These are phyloP conservation scores for Septoria petroselini DNA, from an alignment of 2,329 filamentous ascomycete species.

Conservation along the genomic window DNA sequence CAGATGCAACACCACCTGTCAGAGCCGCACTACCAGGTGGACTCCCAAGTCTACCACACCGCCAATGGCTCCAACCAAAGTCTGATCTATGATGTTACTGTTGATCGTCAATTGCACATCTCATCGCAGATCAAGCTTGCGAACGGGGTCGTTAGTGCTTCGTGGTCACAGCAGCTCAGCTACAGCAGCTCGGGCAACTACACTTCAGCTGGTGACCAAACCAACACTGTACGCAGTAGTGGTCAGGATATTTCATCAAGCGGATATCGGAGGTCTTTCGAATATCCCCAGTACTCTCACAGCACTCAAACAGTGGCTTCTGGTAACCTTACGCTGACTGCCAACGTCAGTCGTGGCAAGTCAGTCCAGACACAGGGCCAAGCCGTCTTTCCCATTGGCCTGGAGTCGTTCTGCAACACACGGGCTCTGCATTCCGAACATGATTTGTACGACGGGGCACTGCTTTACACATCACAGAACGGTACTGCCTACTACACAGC, in stretches of 20 bases:
- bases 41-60: slow-evolving; percentile 48
- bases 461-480: slow-evolving; percentile 54
- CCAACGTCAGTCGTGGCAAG: slow-evolving; percentile 50
- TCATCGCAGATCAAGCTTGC: slow-evolving; percentile 53
- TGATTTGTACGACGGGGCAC: slow-evolving; percentile 39
- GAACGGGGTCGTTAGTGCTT: slow-evolving; percentile 41
- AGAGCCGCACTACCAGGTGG: slow-evolving; percentile 50
- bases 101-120: slow-evolving; percentile 55
- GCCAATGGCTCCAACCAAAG: slow-evolving; percentile 57
- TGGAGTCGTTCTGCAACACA: slow-evolving; percentile 53
- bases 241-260: slow-evolving; percentile 47
- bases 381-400: slow-evolving; percentile 57
- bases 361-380: slow-evolving; percentile 46
- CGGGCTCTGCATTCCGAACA: neutral
- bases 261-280: slow-evolving; percentile 47
- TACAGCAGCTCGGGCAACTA: slow-evolving; percentile 58
- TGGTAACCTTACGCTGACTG: slow-evolving; percentile 47
- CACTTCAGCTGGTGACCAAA: slow-evolving; percentile 55
- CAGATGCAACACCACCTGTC: slow-evolving; percentile 40
- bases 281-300: slow-evolving; percentile 61
- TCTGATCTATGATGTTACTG: slow-evolving; percentile 53
- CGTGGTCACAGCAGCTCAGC: slow-evolving; percentile 59
- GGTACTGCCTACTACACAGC: slow-evolving; percentile 58
- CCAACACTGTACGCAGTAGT: slow-evolving; percentile 50
- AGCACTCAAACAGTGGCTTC: slow-evolving; percentile 48